Percentiles rank a stretch among this genome's conserved stretches.
Evolutionary conservation across 768 basidiomycete species (phyloP).

Genomic region (Tricholoma sp.): DNA sequence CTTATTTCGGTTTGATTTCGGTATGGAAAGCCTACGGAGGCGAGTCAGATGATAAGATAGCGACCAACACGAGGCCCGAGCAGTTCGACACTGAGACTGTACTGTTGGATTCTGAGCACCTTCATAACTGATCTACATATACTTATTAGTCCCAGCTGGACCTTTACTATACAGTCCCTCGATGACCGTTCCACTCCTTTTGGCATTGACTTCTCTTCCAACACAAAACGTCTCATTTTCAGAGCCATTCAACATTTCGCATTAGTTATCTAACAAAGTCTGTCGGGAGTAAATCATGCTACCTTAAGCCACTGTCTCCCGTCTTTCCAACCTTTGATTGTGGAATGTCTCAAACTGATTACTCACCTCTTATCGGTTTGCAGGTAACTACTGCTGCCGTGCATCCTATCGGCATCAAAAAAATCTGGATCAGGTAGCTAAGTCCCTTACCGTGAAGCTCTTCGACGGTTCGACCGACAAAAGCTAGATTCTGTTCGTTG

Average conservation of each 20-base stretch:
- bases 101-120: too few species aligned
- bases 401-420: background rate
- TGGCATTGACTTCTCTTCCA: background rate
- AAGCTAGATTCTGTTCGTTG: background rate
- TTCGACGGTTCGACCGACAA: background rate
- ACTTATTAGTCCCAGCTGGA: too few species aligned
- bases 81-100: too few species aligned
- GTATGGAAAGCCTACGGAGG: too few species aligned
- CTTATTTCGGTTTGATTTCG: too few species aligned
- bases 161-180: background rate
- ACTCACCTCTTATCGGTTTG: background rate
- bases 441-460: background rate
- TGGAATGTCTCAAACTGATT: background rate
- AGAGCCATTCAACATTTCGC: background rate
- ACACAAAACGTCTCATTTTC: background rate
- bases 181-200: background rate
- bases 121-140: too few species aligned
- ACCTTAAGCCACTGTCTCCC: background rate
- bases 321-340: background rate
- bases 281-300: background rate
- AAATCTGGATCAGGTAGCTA: background rate
- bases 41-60: too few species aligned
- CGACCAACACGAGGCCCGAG: too few species aligned
- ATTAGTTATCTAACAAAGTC: background rate
- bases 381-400: background rate